Percentiles rank a stretch among this genome's conserved stretches.
Evolutionary conservation across 1,139 yeast genomes (phyloP).

Genomic region (Debaryomyces udenii): DNA sequence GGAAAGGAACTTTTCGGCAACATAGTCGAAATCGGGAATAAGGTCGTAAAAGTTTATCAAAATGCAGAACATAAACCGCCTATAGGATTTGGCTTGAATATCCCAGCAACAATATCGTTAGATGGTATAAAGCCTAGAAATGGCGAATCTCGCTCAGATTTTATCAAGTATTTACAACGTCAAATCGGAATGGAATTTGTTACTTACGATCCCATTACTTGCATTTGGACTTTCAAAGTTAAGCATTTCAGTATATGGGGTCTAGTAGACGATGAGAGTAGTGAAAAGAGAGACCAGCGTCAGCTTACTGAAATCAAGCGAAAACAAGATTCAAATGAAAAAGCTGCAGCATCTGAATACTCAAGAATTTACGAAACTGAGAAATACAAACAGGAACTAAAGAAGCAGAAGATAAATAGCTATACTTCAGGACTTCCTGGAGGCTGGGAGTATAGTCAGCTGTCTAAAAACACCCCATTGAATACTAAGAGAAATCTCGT

Average conservation of each 20-base stretch:
- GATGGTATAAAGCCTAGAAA: conserved; percentile 62
- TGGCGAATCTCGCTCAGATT: conserved; percentile 28
- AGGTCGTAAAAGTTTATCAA: conserved; percentile 69
- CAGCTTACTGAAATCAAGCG: conserved; percentile 28
- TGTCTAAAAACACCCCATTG: conserved; percentile 25
- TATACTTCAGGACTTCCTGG: conserved; percentile 43
- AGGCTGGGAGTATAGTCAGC: conserved; percentile 29
- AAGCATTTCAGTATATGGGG: conserved; percentile 97
- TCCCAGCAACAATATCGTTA: conserved; percentile 80
- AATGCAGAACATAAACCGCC: conserved; percentile 58
- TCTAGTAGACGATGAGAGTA: conserved; percentile 64
- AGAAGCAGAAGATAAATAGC: conserved; percentile 36
- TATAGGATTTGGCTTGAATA: conserved; percentile 74
- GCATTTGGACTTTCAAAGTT: conserved; percentile 80
- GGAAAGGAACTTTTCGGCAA: conserved; percentile 54
- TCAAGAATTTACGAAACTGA: conserved; percentile 34
- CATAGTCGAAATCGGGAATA: conserved; percentile 57
- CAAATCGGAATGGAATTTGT: conserved; percentile 72
- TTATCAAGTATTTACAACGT: conserved; percentile 53
- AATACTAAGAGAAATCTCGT: conserved; percentile 29
- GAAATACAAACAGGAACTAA: conserved; percentile 33
- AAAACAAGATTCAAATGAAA: conserved; percentile 32
- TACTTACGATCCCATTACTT: conserved; percentile 77
- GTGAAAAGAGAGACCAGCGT: conserved; percentile 26
- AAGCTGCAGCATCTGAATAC: conserved; percentile 29